Evolutionary conservation across 495 filamentous ascomycete species (phyloP).

Genomic region (Pyrenula aspistea): DNA sequence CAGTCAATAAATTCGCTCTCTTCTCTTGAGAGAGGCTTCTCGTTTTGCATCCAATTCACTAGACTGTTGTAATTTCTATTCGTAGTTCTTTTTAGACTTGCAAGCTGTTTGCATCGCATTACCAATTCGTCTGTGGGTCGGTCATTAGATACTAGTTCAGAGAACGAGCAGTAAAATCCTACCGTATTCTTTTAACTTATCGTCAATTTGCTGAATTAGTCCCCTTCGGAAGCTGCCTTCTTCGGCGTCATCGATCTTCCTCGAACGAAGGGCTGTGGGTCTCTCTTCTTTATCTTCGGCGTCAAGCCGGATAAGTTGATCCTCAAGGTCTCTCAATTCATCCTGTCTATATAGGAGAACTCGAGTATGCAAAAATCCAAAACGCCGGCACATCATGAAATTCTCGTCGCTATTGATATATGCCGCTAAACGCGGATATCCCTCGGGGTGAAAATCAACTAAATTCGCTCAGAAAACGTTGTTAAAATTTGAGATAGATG

Average conservation of each 20-base stretch:
- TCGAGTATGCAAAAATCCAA: neutral
- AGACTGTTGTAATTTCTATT: constrained; percentile 15
- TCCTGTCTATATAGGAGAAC: neutral
- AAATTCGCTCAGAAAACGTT: neutral
- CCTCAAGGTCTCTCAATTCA: neutral
- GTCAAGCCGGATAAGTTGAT: constrained; percentile 11
- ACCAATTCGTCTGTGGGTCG: constrained; percentile 10
- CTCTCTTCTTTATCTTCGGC: constrained; percentile 6
- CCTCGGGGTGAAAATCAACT: constrained; percentile 18
- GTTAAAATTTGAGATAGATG: neutral
- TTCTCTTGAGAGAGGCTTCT: constrained; percentile 7
- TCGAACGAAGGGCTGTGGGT: constrained; percentile 5
- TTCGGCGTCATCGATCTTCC: constrained; percentile 8
- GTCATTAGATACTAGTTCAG: constrained; percentile 2
- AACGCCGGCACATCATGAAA: neutral
- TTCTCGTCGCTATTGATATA: neutral
- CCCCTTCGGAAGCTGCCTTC: constrained; percentile 10
- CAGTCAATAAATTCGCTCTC: constrained; percentile 6
- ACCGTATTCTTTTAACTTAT: constrained; percentile 22
- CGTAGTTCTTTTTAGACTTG: constrained; percentile 7
- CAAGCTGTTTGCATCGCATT: constrained; percentile 2
- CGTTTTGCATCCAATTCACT: constrained; percentile 14
- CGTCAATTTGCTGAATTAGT: constrained; percentile 17
- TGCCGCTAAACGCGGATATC: neutral
- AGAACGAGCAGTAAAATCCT: constrained; percentile 5